Percentiles rank a stretch among this genome's conserved stretches.
phyloP scores from a whole-genome alignment of 2,329 filamentous ascomycete species.

The Dactylellina cionopaga region DNA sequence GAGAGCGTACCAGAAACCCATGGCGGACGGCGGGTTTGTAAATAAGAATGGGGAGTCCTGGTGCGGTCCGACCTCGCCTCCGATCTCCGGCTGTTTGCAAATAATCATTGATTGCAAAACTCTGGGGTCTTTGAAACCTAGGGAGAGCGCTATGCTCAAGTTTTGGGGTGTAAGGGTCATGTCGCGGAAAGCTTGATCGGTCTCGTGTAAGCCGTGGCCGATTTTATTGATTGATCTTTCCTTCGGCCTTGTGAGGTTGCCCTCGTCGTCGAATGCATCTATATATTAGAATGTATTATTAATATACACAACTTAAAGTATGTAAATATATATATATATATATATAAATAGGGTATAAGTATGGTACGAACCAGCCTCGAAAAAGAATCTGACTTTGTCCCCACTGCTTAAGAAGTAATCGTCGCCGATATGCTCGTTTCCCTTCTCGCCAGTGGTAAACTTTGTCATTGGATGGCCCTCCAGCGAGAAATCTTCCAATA shows the following conservation, averaged over 20 bases:
- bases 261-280: slow-evolving; percentile 78
- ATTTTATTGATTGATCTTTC: slow-evolving; percentile 88
- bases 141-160: slow-evolving; percentile 72
- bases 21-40: slow-evolving; percentile 84
- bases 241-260: slow-evolving; percentile 79
- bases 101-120: slow-evolving; percentile 96
- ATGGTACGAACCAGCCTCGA: slow-evolving; percentile 75
- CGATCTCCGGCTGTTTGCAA: slow-evolving; percentile 97
- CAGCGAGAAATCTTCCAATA: slow-evolving; percentile 81
- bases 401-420: slow-evolving; percentile 91
- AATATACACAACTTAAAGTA: too few species aligned
- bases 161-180: slow-evolving; percentile 67
- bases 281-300: not conserved
- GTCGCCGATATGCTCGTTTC: slow-evolving; percentile 80
- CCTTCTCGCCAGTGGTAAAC: slow-evolving; percentile 84
- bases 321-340: not conserved
- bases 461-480: slow-evolving; percentile 88
- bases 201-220: slow-evolving; percentile 77
- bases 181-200: slow-evolving; percentile 73
- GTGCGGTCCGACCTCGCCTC: slow-evolving; percentile 87
- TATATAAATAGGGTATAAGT: not conserved
- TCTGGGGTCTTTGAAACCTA: slow-evolving; percentile 80
- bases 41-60: slow-evolving; percentile 94
- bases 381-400: slow-evolving; percentile 95
- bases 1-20: slow-evolving; percentile 97